Percentiles rank a stretch among this genome's conserved stretches.
Conservation (phyloP, 2,329 filamentous ascomycete species). For the Aspergillus sp. region DNA sequence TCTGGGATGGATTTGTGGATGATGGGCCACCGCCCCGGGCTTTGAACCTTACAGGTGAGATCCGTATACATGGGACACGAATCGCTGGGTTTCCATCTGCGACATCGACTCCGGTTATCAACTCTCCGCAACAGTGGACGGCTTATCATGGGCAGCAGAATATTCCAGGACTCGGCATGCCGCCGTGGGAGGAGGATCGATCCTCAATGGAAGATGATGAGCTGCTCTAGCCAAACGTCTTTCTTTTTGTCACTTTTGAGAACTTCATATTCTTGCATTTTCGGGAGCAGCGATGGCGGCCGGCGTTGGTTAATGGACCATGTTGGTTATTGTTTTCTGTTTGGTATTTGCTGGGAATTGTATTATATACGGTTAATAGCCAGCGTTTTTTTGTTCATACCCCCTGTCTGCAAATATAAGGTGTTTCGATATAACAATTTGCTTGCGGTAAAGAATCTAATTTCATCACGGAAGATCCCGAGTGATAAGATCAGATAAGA, state of each 20-base stretch:
- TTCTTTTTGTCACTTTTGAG: background rate
- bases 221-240: conserved; percentile 14
- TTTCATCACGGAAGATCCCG: background rate
- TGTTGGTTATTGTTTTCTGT: background rate
- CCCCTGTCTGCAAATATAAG: too few species aligned
- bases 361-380: too few species aligned
- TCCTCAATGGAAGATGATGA: conserved; percentile 30
- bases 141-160: background rate
- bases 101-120: background rate
- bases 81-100: conserved; percentile 14
- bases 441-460: background rate
- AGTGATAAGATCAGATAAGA: background rate
- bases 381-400: too few species aligned
- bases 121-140: background rate
- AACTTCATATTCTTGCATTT: background rate
- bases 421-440: too few species aligned
- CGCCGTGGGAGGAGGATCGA: conserved; percentile 8
- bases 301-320: background rate
- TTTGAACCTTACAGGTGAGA: conserved; percentile 22
- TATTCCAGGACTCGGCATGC: background rate
- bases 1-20: conserved; percentile 40
- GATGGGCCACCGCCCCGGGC: conserved; percentile 10
- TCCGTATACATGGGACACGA: conserved; percentile 23
- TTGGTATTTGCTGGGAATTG: too few species aligned
- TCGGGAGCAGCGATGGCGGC: background rate